Evolutionary conservation across 345 rosid genomes (phyloP).

Genomic region (Hevea brasiliensis): DNA sequence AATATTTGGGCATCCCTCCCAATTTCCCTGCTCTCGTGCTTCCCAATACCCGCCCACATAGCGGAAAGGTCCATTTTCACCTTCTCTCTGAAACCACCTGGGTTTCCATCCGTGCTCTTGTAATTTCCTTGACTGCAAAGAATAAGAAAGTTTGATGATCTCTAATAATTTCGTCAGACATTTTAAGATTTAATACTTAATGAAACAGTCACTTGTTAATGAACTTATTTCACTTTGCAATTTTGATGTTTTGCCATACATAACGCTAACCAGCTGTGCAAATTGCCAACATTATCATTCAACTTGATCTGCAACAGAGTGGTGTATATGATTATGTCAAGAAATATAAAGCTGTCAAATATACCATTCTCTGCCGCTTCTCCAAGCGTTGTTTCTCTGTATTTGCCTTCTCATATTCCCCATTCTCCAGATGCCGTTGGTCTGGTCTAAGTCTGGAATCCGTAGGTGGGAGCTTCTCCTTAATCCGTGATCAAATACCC

Average conservation of each 20-base stretch:
- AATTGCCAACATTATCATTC: neutral
- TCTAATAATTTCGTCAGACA: too few relatives aligned
- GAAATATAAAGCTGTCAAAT: neutral
- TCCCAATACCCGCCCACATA: conserved; percentile 94
- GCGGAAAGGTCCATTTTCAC: conserved; percentile 57
- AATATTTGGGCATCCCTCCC: conserved; percentile 82
- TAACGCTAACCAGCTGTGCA: neutral
- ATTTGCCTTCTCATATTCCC: conserved; percentile 95
- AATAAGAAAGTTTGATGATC: neutral
- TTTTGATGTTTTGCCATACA: neutral
- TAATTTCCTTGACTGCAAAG: conserved; percentile 68
- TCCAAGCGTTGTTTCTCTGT: conserved; percentile 89
- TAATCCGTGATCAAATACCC: conserved; percentile 70
- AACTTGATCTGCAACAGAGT: neutral
- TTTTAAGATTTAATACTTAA: neutral
- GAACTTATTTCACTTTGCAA: neutral
- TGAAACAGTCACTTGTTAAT: neutral
- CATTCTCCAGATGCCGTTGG: conserved; percentile 94
- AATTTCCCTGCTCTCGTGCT: conserved; percentile 58
- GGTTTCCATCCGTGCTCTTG: conserved; percentile 96
- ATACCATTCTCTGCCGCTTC: conserved; percentile 93
- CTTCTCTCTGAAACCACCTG: conserved; percentile 70
- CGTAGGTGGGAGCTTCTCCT: conserved; percentile 97
- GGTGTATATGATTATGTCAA: neutral
- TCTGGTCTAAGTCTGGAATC: conserved; percentile 97